A percentile compares a stretch with the other conserved stretches of the same genome.
Conservation (phyloP, 2,329 filamentous ascomycete genomes). For the Cordyceps tenuipes region DNA sequence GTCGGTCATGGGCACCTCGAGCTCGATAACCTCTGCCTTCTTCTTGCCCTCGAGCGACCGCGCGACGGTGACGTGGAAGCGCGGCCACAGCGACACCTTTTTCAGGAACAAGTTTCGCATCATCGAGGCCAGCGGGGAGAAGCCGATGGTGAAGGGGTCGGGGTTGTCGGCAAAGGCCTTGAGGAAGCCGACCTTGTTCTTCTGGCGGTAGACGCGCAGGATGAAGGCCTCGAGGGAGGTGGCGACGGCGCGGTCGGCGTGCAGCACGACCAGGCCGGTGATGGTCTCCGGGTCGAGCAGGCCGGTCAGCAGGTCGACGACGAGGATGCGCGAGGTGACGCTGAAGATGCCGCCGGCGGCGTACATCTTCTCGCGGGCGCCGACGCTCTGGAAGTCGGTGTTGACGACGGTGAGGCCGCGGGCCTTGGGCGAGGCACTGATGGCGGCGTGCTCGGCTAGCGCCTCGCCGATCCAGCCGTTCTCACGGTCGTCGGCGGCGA, state of each 20-base stretch:
- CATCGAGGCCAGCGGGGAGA: slow-evolving; percentile 80
- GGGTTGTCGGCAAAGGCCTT: slow-evolving; percentile 95
- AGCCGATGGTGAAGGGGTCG: slow-evolving; percentile 81
- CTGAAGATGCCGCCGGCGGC: slow-evolving; percentile 83
- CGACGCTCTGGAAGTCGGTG: slow-evolving; percentile 85
- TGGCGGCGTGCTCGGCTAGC: slow-evolving; percentile 86
- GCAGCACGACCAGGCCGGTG: slow-evolving; percentile 78
- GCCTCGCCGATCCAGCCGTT: slow-evolving; percentile 97
- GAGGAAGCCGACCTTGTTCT: slow-evolving; percentile 87
- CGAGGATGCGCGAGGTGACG: slow-evolving; percentile 89
- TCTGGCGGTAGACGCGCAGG: slow-evolving; percentile 83
- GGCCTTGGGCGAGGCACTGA: slow-evolving; percentile 74
- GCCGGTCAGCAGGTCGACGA: slow-evolving; percentile 84
- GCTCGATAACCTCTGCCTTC: slow-evolving; percentile 93
- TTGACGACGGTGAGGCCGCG: slow-evolving; percentile 87
- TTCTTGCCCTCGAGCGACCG: slow-evolving; percentile 83
- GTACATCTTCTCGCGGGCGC: slow-evolving; percentile 86
- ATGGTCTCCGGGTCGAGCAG: slow-evolving; percentile 75
- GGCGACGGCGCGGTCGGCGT: slow-evolving; percentile 78
- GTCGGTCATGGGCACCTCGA: slow-evolving; percentile 93
- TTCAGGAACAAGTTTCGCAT: slow-evolving; percentile 82
- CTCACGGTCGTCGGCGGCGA: slow-evolving; percentile 85
- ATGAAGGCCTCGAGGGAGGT: slow-evolving; percentile 95
- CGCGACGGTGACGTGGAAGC: slow-evolving; percentile 87
- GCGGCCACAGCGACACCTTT: slow-evolving; percentile 83